Conservation (phyloP, 2,329 filamentous ascomycete genomes). For the Xylaria arbuscula region DNA sequence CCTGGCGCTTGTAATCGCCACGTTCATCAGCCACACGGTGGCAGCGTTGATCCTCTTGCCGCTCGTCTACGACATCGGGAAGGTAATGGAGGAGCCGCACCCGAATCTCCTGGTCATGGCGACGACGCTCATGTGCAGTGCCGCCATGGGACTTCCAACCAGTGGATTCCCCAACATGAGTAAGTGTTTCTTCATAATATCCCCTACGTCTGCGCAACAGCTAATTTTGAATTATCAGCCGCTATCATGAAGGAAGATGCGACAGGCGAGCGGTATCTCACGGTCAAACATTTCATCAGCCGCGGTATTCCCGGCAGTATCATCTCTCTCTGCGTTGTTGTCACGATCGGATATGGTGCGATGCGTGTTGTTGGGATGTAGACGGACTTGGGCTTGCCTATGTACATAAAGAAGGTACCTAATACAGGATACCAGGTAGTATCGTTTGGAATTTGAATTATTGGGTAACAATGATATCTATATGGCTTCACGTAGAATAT, state of each 20-base stretch:
- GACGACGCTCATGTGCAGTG: slow-evolving; percentile 93
- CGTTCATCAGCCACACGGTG: slow-evolving; percentile 97
- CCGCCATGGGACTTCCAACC: slow-evolving; percentile 96
- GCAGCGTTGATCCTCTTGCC: slow-evolving; percentile 95
- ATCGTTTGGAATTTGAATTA: slow-evolving; percentile 7
- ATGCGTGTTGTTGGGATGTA: slow-evolving; percentile 72
- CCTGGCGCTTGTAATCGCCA: slow-evolving; percentile 91
- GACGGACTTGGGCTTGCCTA: slow-evolving; percentile 2
- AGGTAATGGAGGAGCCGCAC: slow-evolving; percentile 86
- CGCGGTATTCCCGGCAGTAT: slow-evolving; percentile 90
- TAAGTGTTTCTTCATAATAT: slow-evolving; percentile 63
- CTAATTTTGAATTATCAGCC: slow-evolving; percentile 54
- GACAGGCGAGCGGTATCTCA: slow-evolving; percentile 89
- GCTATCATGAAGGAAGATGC: slow-evolving; percentile 99
- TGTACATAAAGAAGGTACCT: too few species aligned
- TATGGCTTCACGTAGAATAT: slow-evolving; percentile 1
- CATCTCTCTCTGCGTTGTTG: slow-evolving; percentile 81
- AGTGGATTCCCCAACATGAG: slow-evolving; percentile 99
- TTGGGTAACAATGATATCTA: background rate
- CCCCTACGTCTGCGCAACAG: slow-evolving; percentile 5
- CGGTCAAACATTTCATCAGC: slow-evolving; percentile 94
- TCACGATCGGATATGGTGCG: slow-evolving; percentile 89
- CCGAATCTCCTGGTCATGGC: slow-evolving; percentile 97
- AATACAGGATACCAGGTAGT: background rate
- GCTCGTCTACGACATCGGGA: slow-evolving; percentile 86